Conservation (phyloP, 2,329 filamentous ascomycete species). For the Bipolaris sorokiniana region DNA sequence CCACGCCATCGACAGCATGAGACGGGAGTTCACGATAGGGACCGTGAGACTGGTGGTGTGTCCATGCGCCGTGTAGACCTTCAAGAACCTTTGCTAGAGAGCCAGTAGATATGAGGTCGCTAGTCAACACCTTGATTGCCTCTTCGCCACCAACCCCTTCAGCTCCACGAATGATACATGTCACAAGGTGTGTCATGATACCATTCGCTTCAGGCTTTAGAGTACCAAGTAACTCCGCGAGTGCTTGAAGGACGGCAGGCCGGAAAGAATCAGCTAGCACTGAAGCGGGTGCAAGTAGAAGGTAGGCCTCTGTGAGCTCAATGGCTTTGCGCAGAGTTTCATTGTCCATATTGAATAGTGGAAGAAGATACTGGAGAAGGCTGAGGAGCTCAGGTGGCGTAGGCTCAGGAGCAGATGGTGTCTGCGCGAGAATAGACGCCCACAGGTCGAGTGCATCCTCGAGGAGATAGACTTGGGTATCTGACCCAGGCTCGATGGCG, state of each 20-base stretch:
- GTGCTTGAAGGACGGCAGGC: conserved; percentile 45
- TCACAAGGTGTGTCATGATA: conserved; percentile 54
- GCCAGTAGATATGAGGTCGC: conserved; percentile 64
- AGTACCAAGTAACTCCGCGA: conserved; percentile 53
- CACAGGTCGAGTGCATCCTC: conserved; percentile 93
- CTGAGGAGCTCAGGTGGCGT: conserved; percentile 52
- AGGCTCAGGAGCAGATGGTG: conserved; percentile 51
- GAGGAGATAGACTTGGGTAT: conserved; percentile 71
- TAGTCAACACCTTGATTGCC: conserved; percentile 57
- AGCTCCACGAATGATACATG: conserved; percentile 58
- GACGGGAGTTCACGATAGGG: conserved; percentile 69
- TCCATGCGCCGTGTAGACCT: conserved; percentile 50
- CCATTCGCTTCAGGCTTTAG: conserved; percentile 58
- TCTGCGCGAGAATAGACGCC: conserved; percentile 74
- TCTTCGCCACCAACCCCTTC: conserved; percentile 58
- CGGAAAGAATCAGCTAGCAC: conserved; percentile 54
- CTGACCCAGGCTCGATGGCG: conserved; percentile 76
- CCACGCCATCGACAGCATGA: conserved; percentile 72
- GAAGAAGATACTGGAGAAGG: conserved; percentile 54
- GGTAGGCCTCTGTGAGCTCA: conserved; percentile 57
- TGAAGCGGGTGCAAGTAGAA: conserved; percentile 55
- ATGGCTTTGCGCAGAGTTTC: conserved; percentile 57
- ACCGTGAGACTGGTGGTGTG: conserved; percentile 78
- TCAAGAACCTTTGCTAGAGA: conserved; percentile 61
- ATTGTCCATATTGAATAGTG: conserved; percentile 56